These are phyloP conservation scores for Catharanthus roseus DNA, from an alignment of 257 asterid species.

Conservation along the genomic window DNA sequence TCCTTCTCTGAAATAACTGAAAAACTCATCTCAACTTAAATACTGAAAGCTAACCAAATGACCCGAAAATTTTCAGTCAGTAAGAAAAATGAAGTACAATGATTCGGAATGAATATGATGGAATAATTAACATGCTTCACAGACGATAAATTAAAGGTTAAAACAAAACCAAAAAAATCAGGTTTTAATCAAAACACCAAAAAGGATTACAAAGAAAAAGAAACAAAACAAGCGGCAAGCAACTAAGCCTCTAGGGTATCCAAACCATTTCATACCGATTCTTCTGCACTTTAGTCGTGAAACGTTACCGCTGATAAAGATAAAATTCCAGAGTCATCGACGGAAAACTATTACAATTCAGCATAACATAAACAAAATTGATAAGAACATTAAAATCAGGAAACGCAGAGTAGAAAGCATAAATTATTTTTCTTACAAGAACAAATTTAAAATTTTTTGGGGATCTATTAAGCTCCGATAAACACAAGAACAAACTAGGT, in stretches of 20 bases:
- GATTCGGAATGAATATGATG: background rate
- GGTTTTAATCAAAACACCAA: no score
- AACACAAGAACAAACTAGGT: background rate
- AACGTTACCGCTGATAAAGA: background rate
- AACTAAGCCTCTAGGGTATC: background rate
- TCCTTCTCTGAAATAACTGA: background rate
- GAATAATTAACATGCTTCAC: background rate
- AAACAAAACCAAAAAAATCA: no score
- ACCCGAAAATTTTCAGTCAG: background rate
- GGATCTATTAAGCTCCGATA: background rate
- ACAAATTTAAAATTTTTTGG: background rate
- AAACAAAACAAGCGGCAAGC: background rate
- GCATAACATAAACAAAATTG: no score
- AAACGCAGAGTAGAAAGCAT: background rate
- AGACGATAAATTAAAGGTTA: background rate
- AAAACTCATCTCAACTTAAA: background rate
- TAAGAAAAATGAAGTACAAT: background rate
- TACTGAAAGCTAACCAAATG: background rate
- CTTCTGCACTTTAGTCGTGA: background rate
- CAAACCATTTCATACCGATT: background rate
- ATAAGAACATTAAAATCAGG: background rate
- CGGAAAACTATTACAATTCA: background rate
- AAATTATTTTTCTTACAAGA: background rate
- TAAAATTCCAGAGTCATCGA: no score
- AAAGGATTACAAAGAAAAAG: no score